Conservation (phyloP, 805 yeast genomes). For the Wilhelminamyces savonicus region DNA sequence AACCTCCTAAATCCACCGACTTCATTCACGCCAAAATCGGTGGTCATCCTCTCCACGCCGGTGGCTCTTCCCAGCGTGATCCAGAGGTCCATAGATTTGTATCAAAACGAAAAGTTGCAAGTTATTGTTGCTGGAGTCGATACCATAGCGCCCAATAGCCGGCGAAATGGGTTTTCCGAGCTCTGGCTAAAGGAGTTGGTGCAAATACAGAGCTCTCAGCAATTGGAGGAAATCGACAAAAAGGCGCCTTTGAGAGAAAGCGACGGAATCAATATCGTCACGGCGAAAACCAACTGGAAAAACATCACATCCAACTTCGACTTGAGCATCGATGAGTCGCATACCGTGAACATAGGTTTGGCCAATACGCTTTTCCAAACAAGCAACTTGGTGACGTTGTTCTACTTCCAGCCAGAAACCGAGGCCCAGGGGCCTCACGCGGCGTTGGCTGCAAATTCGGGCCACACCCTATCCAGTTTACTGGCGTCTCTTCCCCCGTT, state of each 20-base stretch:
- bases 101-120: conserved; percentile 21
- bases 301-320: conserved; percentile 17
- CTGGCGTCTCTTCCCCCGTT: conserved; percentile 15
- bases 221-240: conserved; percentile 19
- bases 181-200: conserved; percentile 29
- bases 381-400: conserved; percentile 27
- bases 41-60: conserved; percentile 32
- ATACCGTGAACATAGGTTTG: conserved; percentile 11
- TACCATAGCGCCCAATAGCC: conserved; percentile 25
- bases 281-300: conserved; percentile 35
- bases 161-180: conserved; percentile 30
- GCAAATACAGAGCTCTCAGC: conserved; percentile 11
- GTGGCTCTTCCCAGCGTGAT: conserved; percentile 22
- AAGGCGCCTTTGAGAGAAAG: conserved; percentile 18
- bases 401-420: conserved; percentile 22
- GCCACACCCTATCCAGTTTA: conserved; percentile 24
- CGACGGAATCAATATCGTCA: conserved; percentile 30
- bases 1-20: too few species aligned
- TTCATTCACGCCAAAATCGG: conserved; percentile 20
- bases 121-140: conserved; percentile 38
- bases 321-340: conserved; percentile 9
- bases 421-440: too few species aligned
- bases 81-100: conserved; percentile 20
- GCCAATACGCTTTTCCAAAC: conserved; percentile 38
- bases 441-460: conserved; percentile 10